Evolutionary conservation across 2,329 filamentous ascomycete genomes (phyloP), one percentile per base, ranked within the genome.

Genomic region (Fusarium sp.): DNA sequence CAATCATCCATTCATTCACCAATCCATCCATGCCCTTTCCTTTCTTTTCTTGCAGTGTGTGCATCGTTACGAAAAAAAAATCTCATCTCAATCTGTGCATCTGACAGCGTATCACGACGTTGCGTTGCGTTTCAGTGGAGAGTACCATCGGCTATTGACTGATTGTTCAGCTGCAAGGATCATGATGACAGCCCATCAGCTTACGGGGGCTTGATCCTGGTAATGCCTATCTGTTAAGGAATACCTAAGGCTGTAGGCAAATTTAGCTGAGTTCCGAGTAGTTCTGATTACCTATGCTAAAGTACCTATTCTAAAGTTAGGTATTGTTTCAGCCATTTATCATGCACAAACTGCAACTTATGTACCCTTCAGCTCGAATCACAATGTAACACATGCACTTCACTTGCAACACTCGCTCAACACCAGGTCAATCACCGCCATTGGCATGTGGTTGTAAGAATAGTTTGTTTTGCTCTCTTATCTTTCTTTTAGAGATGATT

Each of bases 101-200:
- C 42, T 46, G 31, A 48, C 42, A 42, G 29, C 21, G 58, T 54
- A 54, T 56, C 52, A 62, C 59, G 58, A 62, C 58, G 59, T 62
- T 63, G 59, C 47, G n/a, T 57, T 57, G n/a, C 11, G 29, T 18
- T 27, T 14, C 33, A n/a, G 33, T 11, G 13, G 14, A 39, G 48
- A 35, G 48, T 33, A 36, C 27, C 33, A 43, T 25, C 33, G 39
- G 33, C 23, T 45, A 17, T 37, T 35, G 39, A 31, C 13, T 31
- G 29, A 23, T 10, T 18, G 31, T 11, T 42, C 37, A 35, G 21
- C 4, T 61, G 14, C 35, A 39, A 23, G 43, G 20, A 40, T 35
- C 29, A 25, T 7, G 9, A 25, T 52, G 27, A 25, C 27, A 52
- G 23, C 21, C 39, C 13, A 15, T 33, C 13, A 14, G 13, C 31